Percentiles rank a stretch among this genome's conserved stretches.
Conservation (phyloP, 2,329 filamentous ascomycete genomes). For the Fusarium beomiforme region DNA sequence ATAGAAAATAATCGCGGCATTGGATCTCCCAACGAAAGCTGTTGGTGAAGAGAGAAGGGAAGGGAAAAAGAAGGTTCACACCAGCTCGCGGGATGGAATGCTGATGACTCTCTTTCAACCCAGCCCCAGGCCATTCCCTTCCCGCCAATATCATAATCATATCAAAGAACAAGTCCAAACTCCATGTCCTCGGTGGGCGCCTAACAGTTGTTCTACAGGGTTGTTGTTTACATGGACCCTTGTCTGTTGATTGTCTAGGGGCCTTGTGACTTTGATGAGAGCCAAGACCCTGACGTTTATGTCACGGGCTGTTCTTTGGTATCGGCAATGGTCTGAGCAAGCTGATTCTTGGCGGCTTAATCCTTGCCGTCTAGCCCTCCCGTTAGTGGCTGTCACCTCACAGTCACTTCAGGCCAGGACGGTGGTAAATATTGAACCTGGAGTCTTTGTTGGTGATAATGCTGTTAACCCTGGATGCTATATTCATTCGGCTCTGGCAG, state of each 20-base stretch:
- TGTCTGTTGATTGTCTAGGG: slow-evolving; percentile 33
- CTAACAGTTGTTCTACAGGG: slow-evolving; percentile 33
- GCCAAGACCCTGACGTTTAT: slow-evolving; percentile 31
- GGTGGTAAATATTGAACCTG: slow-evolving; percentile 32
- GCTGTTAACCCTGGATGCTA: neutral
- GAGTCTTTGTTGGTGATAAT: slow-evolving; percentile 22
- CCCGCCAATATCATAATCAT: slow-evolving; percentile 11
- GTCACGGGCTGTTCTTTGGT: slow-evolving; percentile 4
- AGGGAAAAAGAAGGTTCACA: slow-evolving; percentile 21
- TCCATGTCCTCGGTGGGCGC: slow-evolving; percentile 6
- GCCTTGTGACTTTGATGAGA: slow-evolving; percentile 31
- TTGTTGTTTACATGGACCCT: slow-evolving; percentile 32
- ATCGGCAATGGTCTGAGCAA: slow-evolving; percentile 7
- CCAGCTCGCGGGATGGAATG: slow-evolving; percentile 32
- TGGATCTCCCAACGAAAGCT: slow-evolving; percentile 15
- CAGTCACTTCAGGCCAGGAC: slow-evolving; percentile 36
- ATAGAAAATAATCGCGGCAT: slow-evolving; percentile 3
- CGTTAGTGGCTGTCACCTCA: slow-evolving; percentile 33
- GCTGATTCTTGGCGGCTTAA: slow-evolving; percentile 20
- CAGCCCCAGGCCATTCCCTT: slow-evolving; percentile 23
- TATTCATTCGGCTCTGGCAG: neutral
- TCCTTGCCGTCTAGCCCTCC: slow-evolving; percentile 29
- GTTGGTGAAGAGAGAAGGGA: slow-evolving; percentile 14
- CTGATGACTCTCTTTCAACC: slow-evolving; percentile 15
- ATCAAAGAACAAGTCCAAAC: neutral